These are phyloP conservation scores for Syncephalastrum sp. DNA, from an alignment of 371 early-diverging fungal genomes.

Conservation along the genomic window DNA sequence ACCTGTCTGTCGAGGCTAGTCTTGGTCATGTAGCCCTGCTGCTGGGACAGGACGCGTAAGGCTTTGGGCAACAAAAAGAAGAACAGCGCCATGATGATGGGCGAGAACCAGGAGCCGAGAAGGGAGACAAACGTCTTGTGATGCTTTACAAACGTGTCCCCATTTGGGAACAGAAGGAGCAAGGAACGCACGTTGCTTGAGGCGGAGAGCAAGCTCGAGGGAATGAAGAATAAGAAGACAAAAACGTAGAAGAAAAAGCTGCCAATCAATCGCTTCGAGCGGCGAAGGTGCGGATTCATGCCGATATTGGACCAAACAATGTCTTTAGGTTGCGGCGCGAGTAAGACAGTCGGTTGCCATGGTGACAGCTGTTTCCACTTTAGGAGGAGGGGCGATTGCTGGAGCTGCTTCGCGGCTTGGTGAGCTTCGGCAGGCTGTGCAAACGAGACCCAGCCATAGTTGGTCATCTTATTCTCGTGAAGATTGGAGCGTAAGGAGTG, in stretches of 20 bases:
- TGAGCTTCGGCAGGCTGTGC: slow-evolving; percentile 64
- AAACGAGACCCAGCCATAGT: slow-evolving; percentile 78
- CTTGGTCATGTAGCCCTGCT: slow-evolving; percentile 78
- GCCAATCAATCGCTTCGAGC: slow-evolving; percentile 56
- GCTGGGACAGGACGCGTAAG: slow-evolving; percentile 65
- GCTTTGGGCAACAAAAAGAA: slow-evolving; percentile 68
- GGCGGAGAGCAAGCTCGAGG: slow-evolving; percentile 62
- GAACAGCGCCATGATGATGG: slow-evolving; percentile 70
- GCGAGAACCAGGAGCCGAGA: slow-evolving; percentile 67
- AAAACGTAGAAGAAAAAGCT: slow-evolving; percentile 56
- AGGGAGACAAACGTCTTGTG: slow-evolving; percentile 56
- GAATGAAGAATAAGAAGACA: slow-evolving; percentile 68
- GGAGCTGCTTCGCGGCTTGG: slow-evolving; percentile 43
- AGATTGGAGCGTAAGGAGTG: slow-evolving; percentile 50
- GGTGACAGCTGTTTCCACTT: not conserved
- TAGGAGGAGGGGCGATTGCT: slow-evolving; percentile 12
- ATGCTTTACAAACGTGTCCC: slow-evolving; percentile 47
- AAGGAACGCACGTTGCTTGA: slow-evolving; percentile 60
- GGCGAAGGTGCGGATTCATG: slow-evolving; percentile 54
- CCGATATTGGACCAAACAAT: slow-evolving; percentile 80
- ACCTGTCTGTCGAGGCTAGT: slow-evolving; percentile 75
- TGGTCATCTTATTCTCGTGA: slow-evolving; percentile 54
- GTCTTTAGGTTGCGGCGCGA: slow-evolving; percentile 76
- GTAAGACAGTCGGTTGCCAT: slow-evolving; percentile 25
- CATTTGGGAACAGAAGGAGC: slow-evolving; percentile 47